Conservation (phyloP, 2,329 filamentous ascomycete species). For the Clarireedia homoeocarpa region DNA sequence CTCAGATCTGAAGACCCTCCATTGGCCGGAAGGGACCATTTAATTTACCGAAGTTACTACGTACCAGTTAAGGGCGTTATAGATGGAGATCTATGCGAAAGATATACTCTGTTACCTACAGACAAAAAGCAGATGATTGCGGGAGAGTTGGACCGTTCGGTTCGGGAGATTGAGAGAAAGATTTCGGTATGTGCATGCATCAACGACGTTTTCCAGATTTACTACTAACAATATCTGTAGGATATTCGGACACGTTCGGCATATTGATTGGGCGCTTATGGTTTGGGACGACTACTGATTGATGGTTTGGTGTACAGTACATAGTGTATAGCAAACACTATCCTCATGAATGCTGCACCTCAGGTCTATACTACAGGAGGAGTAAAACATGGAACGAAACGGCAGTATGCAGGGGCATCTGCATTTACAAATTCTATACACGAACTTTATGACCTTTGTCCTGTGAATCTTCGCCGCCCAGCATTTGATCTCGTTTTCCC, state of each 20-base stretch:
- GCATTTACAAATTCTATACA: not conserved
- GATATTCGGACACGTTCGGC: conserved; percentile 51
- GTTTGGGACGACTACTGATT: not conserved
- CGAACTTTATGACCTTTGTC: conserved; percentile 16
- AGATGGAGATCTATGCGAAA: conserved; percentile 92
- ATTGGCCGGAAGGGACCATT: conserved; percentile 83
- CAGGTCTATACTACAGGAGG: not conserved
- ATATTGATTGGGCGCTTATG: conserved; percentile 30
- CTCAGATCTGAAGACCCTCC: conserved; percentile 81
- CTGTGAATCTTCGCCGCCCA: conserved; percentile 25
- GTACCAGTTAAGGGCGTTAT: conserved; percentile 94
- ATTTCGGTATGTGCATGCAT: conserved; percentile 53
- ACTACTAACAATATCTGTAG: conserved; percentile 27
- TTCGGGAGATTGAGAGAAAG: conserved; percentile 92
- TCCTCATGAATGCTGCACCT: not conserved
- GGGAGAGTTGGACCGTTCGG: conserved; percentile 80
- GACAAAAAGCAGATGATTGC: conserved; percentile 96
- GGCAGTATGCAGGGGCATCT: not conserved
- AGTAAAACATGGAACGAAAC: not conserved
- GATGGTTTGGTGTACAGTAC: not conserved
- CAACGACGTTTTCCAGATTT: not conserved
- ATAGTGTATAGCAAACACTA: not conserved
- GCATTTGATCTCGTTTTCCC: conserved; percentile 29
- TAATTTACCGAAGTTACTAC: conserved; percentile 94
- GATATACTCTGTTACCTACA: conserved; percentile 72